Base-by-base conservation (phyloP, 345 rosid species). In the Turritis glabra region DNA sequence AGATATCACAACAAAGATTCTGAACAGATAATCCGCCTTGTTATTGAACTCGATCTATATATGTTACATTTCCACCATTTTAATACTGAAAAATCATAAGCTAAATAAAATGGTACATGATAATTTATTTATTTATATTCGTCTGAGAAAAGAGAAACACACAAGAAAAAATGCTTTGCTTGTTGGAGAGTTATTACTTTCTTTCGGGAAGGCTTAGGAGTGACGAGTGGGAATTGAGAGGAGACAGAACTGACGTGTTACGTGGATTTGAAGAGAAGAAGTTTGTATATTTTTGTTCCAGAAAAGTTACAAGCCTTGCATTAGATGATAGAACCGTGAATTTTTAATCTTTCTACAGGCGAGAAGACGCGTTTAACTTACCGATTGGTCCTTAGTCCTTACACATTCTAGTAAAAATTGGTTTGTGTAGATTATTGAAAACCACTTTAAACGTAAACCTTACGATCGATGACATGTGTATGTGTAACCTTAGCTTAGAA, bases 81-180 rank as follows among this genome's bases (percentile, higher is more conserved):
- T 7, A 29, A 46, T 30, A 15, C 2, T 46, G 21, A 15, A 40
- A 26, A 64, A 43, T 15, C 4, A 27, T 8, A 61, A 27, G 19
- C 13, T 41, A 33, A 33, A 38, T 35, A 13, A 48, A 50, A n/a
- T 40, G 62, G 15, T 32, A 25, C 15, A 32, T 26, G 12, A 22
- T 15, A 3, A 15, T 40, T 46, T 56, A 66, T 18, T 13, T 14
- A 32, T 19, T 1, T 41, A 22, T 54, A 38, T 10, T 47, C n/a
- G 4, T 23, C 30, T 27, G 67, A 17, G 23, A 58, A 66, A 67
- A 66, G 60, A 60, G 48, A 60, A 48, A 21, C 25, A 47, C 58
- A 68, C 1, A 33, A 47, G 52, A 23, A 19, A 44, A 71, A 64
- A 71, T 77, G 72, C 80, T 71, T 77, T 77, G 73, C 80, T 71